Conservation (phyloP, 805 yeast species). For the Kuraishia molischiana region DNA sequence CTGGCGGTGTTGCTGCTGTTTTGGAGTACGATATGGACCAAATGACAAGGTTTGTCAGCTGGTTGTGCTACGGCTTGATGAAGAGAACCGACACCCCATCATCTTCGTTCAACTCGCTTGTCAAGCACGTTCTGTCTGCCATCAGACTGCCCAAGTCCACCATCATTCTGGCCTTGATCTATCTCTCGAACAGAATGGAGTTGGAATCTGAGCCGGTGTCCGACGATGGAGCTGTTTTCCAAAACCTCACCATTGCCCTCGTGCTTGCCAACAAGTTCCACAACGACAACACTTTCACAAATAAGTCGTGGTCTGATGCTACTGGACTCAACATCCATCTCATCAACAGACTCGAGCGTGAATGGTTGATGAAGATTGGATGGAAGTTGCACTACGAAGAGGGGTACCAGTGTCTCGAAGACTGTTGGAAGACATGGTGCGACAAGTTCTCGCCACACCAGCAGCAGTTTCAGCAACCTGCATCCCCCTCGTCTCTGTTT, state of each 20-base stretch:
- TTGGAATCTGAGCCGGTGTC: conserved; percentile 16
- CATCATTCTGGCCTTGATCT: conserved; percentile 69
- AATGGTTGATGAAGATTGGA: conserved; percentile 25
- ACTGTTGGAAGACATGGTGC: conserved; percentile 27
- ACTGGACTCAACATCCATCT: conserved; percentile 60
- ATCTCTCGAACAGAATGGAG: conserved; percentile 49
- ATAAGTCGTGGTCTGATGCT: conserved; percentile 94
- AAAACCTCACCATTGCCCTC: conserved; percentile 54
- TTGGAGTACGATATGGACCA: conserved; percentile 70
- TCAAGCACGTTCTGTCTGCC: conserved; percentile 66
- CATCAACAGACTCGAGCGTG: conserved; percentile 59
- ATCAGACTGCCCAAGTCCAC: conserved; percentile 85
- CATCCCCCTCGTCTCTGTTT: neutral
- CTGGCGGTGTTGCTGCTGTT: conserved; percentile 71
- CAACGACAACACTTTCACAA: conserved; percentile 94
- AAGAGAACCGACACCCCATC: conserved; percentile 39
- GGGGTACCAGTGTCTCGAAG: conserved; percentile 21
- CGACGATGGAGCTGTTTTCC: conserved; percentile 34
- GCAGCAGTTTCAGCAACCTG: neutral
- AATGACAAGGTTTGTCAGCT: conserved; percentile 75
- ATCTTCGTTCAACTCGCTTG: conserved; percentile 43
- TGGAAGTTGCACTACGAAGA: conserved; percentile 22
- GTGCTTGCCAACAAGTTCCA: conserved; percentile 88
- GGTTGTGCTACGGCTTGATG: conserved; percentile 63
- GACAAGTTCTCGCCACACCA: conserved; percentile 12